A percentile compares a stretch with the other conserved stretches of the same genome.
These are phyloP conservation scores for Cotoneaster glaucophyllus DNA, from an alignment of 306 rosid genomes.

Conservation along the genomic window DNA sequence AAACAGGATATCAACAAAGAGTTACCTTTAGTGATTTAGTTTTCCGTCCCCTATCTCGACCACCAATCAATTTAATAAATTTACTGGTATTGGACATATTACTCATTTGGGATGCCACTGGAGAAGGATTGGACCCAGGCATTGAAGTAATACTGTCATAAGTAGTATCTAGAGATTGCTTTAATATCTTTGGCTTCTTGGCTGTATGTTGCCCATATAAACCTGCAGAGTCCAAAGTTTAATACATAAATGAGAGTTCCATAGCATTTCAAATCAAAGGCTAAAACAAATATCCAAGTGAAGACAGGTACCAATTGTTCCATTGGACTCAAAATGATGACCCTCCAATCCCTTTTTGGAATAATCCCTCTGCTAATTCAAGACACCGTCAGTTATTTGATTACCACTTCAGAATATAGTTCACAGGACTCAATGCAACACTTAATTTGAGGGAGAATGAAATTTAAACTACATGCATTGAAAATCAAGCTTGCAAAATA, in stretches of 20 bases:
- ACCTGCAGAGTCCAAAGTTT: conserved; percentile 45
- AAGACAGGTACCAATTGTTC: conserved; percentile 56
- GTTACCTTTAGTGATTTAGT: conserved; percentile 69
- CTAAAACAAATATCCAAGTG: conserved; percentile 10
- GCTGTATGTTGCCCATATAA: conserved; percentile 59
- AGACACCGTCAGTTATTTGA: conserved; percentile 10
- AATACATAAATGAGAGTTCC: conserved; percentile 5
- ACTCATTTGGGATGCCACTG: conserved; percentile 90
- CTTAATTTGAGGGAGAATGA: background rate
- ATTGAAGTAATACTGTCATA: conserved; percentile 60
- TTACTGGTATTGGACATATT: conserved; percentile 83
- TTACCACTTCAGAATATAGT: conserved; percentile 1
- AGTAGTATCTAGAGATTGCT: conserved; percentile 63
- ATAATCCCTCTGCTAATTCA: conserved; percentile 68
- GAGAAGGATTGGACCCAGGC: conserved; percentile 84
- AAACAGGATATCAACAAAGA: conserved; percentile 10
- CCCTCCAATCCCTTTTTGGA: conserved; percentile 71
- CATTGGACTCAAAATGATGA: conserved; percentile 78
- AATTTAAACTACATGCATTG: background rate
- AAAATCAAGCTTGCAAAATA: background rate
- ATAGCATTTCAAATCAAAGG: conserved; percentile 3
- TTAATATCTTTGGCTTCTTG: conserved; percentile 74
- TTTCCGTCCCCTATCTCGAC: conserved; percentile 82
- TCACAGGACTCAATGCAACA: background rate
- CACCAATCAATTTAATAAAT: conserved; percentile 77